Base-by-base conservation (phyloP, 2,329 filamentous ascomycete genomes). In the Aspergillus pseudoterreus region DNA sequence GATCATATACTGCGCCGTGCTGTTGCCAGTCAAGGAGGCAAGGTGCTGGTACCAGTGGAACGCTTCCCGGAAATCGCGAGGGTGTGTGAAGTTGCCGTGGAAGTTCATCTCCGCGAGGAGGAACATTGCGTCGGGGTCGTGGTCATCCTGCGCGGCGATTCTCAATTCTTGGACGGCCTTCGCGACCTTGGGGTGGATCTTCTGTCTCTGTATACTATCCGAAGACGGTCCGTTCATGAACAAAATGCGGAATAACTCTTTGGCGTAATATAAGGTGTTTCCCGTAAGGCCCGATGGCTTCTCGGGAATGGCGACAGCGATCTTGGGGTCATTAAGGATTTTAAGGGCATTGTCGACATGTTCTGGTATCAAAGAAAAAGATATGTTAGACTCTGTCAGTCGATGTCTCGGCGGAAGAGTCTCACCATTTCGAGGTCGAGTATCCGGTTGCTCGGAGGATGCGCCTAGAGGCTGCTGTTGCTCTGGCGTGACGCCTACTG, bases 91-190 rank as follows among this genome's bases (percentile, higher is more conserved):
- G 71, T 97, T 96, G 67, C 94, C 94, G 64, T 94, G 91, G 72
- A 97, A 97, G 75, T 95, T 96, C 80, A 99, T 86, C 68, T 99
- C 90, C 15, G 90, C 94, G 21, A 99, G 80, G 14, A 95, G 78
- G 65, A 87, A 96, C 43, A 97, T 82, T 4, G 94, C 94, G 69
- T 99, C 92, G 2, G 89, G 81, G 50, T 78, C 72, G 54, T 76
- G 68, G 35, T 75, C 71, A 57, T 79, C 72, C 6, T 77, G 70
- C 3, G 83, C 83, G 32, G 84, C 83, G 46, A 78, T 71, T 60
- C 82, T 77, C 53, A 88, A 71, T 32, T 86, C 72, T 51, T 74
- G 71, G 36, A 86, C 80, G 3, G 82, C 85, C 54, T 80, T 75
- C 19, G 72, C 69, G n/a, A 88, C 71, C 8, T 77, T 74, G 30